Conservation (phyloP, 1,139 yeast genomes). For the Lipomyces yarrowii region DNA sequence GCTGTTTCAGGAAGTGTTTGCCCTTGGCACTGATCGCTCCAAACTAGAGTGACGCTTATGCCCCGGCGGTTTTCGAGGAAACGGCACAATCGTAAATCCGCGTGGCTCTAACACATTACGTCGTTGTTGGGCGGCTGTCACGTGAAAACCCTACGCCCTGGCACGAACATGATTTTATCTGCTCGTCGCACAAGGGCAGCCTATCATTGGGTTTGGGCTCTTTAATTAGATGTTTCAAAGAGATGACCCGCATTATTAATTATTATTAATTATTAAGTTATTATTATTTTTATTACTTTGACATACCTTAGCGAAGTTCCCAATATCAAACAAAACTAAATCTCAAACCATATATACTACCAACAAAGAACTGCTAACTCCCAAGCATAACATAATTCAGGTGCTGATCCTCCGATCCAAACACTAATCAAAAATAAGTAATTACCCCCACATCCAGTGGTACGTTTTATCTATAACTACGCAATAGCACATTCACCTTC, state of each 20-base stretch:
- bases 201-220: not conserved
- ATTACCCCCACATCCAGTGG: not conserved
- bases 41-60: not conserved
- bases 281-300: no score
- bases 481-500: constrained; percentile 13
- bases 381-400: not conserved
- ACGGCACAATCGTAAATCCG: not conserved
- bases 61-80: not conserved
- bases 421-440: not conserved
- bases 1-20: not conserved
- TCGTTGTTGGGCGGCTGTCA: not conserved
- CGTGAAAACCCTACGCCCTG: not conserved
- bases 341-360: not conserved
- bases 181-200: no score
- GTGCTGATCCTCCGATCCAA: not conserved
- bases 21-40: not conserved
- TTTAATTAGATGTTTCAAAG: no score
- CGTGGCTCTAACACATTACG: not conserved
- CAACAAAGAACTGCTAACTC: not conserved
- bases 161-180: no score
- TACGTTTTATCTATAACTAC: not conserved
- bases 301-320: not conserved
- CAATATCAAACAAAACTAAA: not conserved
- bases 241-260: no score
- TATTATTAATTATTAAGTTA: no score